These are phyloP conservation scores for Triticum turgidum DNA, from an alignment of 176 grass and related monocot species.

Conservation along the genomic window DNA sequence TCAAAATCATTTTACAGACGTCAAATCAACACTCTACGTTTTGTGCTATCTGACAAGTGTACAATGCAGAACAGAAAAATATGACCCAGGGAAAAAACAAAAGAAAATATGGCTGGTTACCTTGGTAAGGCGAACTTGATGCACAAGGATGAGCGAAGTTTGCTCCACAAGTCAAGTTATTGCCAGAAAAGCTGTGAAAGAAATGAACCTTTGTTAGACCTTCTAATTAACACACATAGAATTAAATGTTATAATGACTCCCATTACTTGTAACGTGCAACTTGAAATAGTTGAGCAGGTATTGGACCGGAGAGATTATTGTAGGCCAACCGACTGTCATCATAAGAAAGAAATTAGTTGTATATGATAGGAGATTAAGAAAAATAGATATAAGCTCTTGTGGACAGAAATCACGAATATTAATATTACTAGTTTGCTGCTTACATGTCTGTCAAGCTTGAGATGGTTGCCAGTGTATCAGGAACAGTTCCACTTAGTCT, in stretches of 20 bases:
- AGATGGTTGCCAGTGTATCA: conserved; percentile 58
- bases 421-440: conserved; percentile 22
- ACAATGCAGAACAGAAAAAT: conserved; percentile 20
- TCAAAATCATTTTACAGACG: neutral
- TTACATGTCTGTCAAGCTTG: conserved; percentile 87
- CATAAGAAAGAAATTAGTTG: conserved; percentile 31
- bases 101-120: conserved; percentile 37
- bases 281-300: conserved; percentile 78
- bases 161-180: conserved; percentile 78
- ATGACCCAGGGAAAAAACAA: neutral
- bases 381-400: neutral
- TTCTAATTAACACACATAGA: conserved; percentile 8
- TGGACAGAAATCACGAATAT: conserved; percentile 24
- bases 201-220: conserved; percentile 48
- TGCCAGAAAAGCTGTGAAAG: conserved; percentile 80
- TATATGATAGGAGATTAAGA: neutral
- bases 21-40: neutral
- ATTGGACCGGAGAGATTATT: conserved; percentile 87
- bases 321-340: conserved; percentile 77
- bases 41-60: conserved; percentile 20
- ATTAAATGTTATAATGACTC: conserved; percentile 7
- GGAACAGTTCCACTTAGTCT: conserved; percentile 74
- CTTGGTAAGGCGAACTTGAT: conserved; percentile 65
- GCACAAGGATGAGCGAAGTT: conserved; percentile 69
- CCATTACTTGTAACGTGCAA: conserved; percentile 93